Base-by-base conservation (phyloP, 139 green algal species). In the Tetradesmus obliquus region DNA sequence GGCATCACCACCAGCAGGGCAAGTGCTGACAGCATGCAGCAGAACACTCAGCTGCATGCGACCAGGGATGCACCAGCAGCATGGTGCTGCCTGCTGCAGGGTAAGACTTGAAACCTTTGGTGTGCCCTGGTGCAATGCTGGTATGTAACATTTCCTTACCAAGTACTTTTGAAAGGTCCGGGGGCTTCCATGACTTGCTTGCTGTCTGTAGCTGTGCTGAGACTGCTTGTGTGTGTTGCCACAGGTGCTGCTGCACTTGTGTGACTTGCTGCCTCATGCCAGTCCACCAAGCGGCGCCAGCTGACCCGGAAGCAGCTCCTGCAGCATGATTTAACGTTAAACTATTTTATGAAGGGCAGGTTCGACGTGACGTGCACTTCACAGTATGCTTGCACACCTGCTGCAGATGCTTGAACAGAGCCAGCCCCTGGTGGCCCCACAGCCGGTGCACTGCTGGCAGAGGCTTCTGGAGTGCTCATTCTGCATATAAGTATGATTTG, bases 101-200 rank as follows among this genome's bases (percentile, higher is more conserved):
- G 32, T 45, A 45, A 45, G 32, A 45, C 32, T 45, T 45, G 32
- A 45, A 45, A 45, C 32, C 32, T 45, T 45, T 45, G 32, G 32
- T 45, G 32, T 45, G 32, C 32, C 32, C 32, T 45, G 32, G 32
- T 45, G 32, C 32, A 45, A 45, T 45, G 32, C 32, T 45, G 32
- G 32, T 45, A 45, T 45, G 32, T 45, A 45, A 45, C 32, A 45
- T 45, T 45, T 45, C 32, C 87, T 66, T 13, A 91, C 87, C 87
- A 15, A 91, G n/a, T 45, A 76, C 74, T 12, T 79, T 79, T 3
- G 74, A 86, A 0, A 91, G 53, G 22, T 86, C 87, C 2, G 55
- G 87, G 2, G 87, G 74, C 32, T 86, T 86, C 85, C 62, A 89
- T 10, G 53, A 60, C 22, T 55, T 82, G 55, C 72, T 84, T 19